phyloP scores from a whole-genome alignment of 495 filamentous ascomycete genomes.

The Annulohypoxylon moriforme region DNA sequence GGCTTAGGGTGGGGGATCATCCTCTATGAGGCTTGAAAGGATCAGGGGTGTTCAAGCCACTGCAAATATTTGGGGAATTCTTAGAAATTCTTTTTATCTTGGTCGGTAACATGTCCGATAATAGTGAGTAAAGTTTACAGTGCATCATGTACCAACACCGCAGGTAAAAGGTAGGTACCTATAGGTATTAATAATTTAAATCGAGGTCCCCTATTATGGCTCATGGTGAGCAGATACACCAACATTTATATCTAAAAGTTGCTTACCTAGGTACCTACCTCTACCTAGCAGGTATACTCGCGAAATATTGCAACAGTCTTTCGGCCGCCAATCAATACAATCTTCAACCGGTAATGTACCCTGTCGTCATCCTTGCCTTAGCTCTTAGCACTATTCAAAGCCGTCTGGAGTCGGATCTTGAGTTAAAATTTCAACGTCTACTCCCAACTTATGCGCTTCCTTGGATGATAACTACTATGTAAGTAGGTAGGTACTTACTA shows the following conservation, averaged over 20 bases:
- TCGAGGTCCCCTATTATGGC: neutral
- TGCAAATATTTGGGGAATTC: neutral
- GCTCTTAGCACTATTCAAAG: neutral
- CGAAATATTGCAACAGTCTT: constrained; percentile 22
- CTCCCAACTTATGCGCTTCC: constrained; percentile 16
- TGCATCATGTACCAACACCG: constrained; percentile 20
- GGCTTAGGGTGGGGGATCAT: constrained; percentile 14
- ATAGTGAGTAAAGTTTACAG: neutral
- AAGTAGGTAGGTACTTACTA: neutral
- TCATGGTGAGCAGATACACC: neutral
- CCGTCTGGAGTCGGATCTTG: neutral
- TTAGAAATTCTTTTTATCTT: neutral
- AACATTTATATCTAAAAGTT: neutral
- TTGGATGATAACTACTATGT: constrained; percentile 4
- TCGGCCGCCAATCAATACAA: constrained; percentile 7
- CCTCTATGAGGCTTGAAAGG: constrained; percentile 11
- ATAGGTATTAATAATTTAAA: neutral
- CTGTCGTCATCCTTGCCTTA: constrained; percentile 12
- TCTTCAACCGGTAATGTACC: constrained; percentile 6
- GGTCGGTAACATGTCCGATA: too few relatives aligned
- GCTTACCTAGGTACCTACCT: too few relatives aligned
- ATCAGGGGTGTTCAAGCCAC: neutral
- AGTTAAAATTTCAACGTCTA: constrained; percentile 19
- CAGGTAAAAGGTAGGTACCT: too few relatives aligned
- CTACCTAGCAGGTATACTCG: constrained; percentile 4